Evolutionary conservation across 2,329 filamentous ascomycete species (phyloP).

Genomic region (Rhexocercosporidium sp.): DNA sequence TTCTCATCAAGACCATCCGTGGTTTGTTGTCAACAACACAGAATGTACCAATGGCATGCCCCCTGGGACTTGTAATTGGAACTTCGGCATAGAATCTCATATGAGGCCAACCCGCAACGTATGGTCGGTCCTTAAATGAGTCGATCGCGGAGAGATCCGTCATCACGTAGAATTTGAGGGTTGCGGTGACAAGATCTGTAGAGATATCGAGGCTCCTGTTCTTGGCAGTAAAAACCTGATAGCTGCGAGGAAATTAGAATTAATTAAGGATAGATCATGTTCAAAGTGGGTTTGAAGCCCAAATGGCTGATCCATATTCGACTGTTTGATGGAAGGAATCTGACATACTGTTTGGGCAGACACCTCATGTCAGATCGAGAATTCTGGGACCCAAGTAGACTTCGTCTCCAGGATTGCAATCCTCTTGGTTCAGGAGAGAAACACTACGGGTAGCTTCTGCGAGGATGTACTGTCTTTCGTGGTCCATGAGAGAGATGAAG

Average conservation of each 20-base stretch:
- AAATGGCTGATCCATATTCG: too few species aligned
- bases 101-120: constrained; percentile 30
- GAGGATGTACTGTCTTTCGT: constrained; percentile 34
- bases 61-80: constrained; percentile 32
- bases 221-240: constrained; percentile 31
- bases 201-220: constrained; percentile 22
- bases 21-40: constrained; percentile 62
- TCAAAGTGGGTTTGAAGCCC: background rate
- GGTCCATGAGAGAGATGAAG: constrained; percentile 48
- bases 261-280: background rate
- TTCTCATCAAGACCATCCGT: constrained; percentile 54
- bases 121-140: constrained; percentile 28
- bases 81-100: constrained; percentile 38
- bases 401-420: constrained; percentile 22
- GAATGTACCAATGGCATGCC: constrained; percentile 60
- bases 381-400: constrained; percentile 30
- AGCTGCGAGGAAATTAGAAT: background rate
- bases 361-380: constrained; percentile 27
- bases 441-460: constrained; percentile 33
- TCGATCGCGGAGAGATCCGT: constrained; percentile 31
- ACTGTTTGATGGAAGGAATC: background rate
- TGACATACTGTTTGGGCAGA: constrained; percentile 31
- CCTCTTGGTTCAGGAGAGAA: constrained; percentile 20
- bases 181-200: constrained; percentile 23
- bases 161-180: constrained; percentile 28